Percentiles rank a stretch among this genome's conserved stretches.
These are phyloP conservation scores for Phytophthora citrophthora DNA, from an alignment of 352 stramenopile species.

Conservation along the genomic window DNA sequence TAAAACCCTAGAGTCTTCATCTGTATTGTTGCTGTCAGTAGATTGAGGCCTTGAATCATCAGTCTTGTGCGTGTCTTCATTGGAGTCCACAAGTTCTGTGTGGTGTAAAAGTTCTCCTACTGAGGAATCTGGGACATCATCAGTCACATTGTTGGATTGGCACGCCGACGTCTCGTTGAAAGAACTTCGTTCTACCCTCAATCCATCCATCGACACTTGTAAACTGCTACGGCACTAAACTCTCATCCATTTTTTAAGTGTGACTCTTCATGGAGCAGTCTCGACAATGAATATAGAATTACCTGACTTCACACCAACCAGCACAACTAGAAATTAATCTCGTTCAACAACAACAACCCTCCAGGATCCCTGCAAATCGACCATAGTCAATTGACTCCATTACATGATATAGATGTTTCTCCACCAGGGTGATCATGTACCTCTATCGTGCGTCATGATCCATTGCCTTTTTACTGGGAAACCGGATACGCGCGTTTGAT, in stretches of 20 bases:
- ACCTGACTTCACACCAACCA: no score
- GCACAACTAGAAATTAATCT: not conserved
- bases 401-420: slow-evolving; percentile 4
- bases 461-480: slow-evolving; percentile 42
- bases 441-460: no score
- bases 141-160: slow-evolving; percentile 9
- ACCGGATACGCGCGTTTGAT: slow-evolving; percentile 72
- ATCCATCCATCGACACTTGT: slow-evolving; percentile 20
- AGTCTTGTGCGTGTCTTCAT: not conserved
- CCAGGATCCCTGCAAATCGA: not conserved
- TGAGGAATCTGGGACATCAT: not conserved
- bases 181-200: not conserved
- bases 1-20: not conserved
- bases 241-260: slow-evolving; percentile 20
- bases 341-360: not conserved
- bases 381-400: slow-evolving; percentile 16
- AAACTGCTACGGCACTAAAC: slow-evolving; percentile 18
- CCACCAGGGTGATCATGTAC: not conserved
- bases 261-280: slow-evolving; percentile 29
- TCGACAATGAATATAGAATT: slow-evolving; percentile 1
- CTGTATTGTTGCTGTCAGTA: slow-evolving; percentile 4
- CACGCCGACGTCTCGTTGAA: not conserved
- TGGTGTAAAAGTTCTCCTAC: slow-evolving; percentile 39
- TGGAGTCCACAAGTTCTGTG: slow-evolving; percentile 30
- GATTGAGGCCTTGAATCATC: not conserved